Percentiles rank a stretch among this genome's conserved stretches.
Evolutionary conservation across 352 stramenopile genomes (phyloP).

Genomic region (Phytophthora multivora): DNA sequence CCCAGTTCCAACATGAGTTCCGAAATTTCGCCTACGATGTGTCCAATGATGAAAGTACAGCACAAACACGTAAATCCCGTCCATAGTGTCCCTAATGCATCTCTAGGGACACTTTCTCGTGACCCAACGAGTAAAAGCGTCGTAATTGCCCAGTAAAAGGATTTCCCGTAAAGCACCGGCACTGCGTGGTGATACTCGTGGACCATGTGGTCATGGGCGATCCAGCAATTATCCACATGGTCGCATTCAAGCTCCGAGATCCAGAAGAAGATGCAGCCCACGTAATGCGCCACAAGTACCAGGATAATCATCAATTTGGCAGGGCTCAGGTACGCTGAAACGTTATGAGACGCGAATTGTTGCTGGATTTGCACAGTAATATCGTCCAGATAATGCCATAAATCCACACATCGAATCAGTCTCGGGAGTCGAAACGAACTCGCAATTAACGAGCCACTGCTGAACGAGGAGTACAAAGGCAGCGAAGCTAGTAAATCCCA

Average conservation of each 20-base stretch:
- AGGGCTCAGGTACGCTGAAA: constrained; percentile 64
- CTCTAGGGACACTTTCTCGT: constrained; percentile 63
- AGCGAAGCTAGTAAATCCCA: constrained; percentile 49
- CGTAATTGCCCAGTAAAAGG: constrained; percentile 77
- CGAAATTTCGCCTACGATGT: constrained; percentile 78
- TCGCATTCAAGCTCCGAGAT: constrained; percentile 61
- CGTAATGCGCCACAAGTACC: constrained; percentile 63
- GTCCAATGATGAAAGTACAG: constrained; percentile 75
- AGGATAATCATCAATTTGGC: constrained; percentile 64
- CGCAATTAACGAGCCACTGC: constrained; percentile 33
- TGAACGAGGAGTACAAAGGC: constrained; percentile 62
- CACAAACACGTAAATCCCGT: constrained; percentile 61
- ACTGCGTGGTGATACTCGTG: constrained; percentile 57
- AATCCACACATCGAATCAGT: constrained; percentile 41
- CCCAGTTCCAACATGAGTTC: constrained; percentile 77
- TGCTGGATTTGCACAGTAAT: constrained; percentile 48
- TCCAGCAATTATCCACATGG: constrained; percentile 56
- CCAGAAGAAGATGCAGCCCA: constrained; percentile 70
- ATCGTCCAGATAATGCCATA: constrained; percentile 49
- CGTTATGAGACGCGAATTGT: constrained; percentile 41
- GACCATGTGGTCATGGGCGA: constrained; percentile 68
- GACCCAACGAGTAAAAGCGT: constrained; percentile 72
- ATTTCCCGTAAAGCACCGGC: constrained; percentile 58
- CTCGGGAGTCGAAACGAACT: constrained; percentile 56
- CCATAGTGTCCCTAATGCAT: constrained; percentile 58